Percentiles rank a stretch among this genome's conserved stretches.
Evolutionary conservation across 257 asterid genomes (phyloP).

Genomic region (Nicotiana obtusifolia): DNA sequence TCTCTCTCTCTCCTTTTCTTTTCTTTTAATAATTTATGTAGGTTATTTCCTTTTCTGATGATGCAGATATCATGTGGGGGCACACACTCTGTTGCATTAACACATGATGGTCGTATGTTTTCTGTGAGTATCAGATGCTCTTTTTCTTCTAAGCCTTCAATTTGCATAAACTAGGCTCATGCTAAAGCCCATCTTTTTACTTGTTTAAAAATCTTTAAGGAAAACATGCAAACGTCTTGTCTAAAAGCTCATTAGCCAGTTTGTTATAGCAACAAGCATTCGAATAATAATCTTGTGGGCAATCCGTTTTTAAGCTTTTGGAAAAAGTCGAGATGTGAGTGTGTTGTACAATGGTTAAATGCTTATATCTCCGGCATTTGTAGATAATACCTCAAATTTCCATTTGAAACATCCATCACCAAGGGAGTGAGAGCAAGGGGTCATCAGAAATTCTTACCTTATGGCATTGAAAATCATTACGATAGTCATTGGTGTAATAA

Average conservation of each 20-base stretch:
- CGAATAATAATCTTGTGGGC: neutral
- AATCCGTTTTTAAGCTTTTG: neutral
- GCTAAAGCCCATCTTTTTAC: neutral
- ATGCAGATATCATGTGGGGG: constrained; percentile 98
- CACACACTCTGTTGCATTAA: constrained; percentile 90
- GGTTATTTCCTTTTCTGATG: constrained; percentile 10
- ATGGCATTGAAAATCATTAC: neutral
- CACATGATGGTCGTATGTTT: constrained; percentile 87
- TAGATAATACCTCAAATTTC: neutral
- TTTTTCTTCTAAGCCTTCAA: neutral
- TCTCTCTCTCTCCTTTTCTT: neutral
- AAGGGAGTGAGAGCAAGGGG: neutral
- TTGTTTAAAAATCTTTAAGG: neutral
- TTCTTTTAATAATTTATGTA: neutral
- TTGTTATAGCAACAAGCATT: neutral
- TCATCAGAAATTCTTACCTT: neutral
- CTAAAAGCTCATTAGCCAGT: neutral
- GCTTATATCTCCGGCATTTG: neutral
- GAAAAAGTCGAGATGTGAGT: neutral
- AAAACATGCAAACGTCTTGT: neutral
- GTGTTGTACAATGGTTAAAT: neutral
- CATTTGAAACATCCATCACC: neutral
- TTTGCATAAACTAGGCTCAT: neutral
- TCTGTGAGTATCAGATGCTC: constrained; percentile 42
- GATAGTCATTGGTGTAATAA: neutral